Evolutionary conservation across 176 grass and related monocot species (phyloP), one percentile per base, ranked within the genome.

Genomic region (Cenchrus fungigraminus): DNA sequence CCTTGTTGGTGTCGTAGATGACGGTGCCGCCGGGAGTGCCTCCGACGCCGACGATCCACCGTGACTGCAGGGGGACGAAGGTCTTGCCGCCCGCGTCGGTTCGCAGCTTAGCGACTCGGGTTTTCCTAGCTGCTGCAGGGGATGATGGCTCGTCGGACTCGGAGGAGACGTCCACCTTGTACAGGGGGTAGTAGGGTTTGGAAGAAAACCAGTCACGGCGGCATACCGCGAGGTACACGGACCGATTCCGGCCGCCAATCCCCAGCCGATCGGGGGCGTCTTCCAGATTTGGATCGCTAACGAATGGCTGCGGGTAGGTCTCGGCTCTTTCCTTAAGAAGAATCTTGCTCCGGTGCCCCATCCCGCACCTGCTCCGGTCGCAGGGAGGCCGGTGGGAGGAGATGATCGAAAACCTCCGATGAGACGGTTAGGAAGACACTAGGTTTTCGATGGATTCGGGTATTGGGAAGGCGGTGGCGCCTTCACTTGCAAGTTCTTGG

Each of bases 31-130:
- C 55, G 0, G 75, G 58, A 11, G 5, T 13, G 42, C 76, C 59
- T 0, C 76, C 58, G 43, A 79, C 59, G 76, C 42, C 76, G 76
- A 64, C 76, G 40, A 79, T 79, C 76, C 76, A 79, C 58, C 58
- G n/a, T 29, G 58, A 79, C 58, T 28, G 59, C n/a, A 79, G 1
- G 8, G 58, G 16, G 58, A 64, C 59, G 59, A 79, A 63, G 20
- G 76, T 79, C 58, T 63, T 65, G 42, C 58, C 76, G 42, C 42
- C 42, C 0, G 17, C 31, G 57, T 62, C n/a, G 43, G 76, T 64
- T 25, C 11, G 31, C 74, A 77, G 16, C 51, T 67, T 67, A 1
- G 65, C 65, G 65, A 67, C 65, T 17, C 65, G 65, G 17, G 65
- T 42, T 67, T 67, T 67, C 34, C 6, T 4, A 0, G 40, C 64